These are phyloP conservation scores for Blastobotrys proliferans DNA, from an alignment of 1,139 yeast species.

Conservation along the genomic window DNA sequence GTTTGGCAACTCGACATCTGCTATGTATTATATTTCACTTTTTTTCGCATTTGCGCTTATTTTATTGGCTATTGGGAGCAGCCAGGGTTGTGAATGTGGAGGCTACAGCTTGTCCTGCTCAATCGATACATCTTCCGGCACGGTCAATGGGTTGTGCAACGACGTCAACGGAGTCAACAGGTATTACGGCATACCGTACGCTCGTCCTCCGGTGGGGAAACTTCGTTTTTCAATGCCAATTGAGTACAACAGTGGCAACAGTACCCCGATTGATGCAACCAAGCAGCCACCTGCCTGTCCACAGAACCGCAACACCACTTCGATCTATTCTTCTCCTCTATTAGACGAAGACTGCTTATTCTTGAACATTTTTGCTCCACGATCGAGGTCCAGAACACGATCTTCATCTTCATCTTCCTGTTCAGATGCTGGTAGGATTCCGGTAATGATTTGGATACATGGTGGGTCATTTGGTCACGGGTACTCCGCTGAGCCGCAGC, in stretches of 20 bases:
- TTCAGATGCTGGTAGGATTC: not conserved
- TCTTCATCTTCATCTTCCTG: too few relatives aligned
- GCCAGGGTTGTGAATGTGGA: too few relatives aligned
- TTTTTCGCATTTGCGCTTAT: too few relatives aligned
- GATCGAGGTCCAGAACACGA: constrained; percentile 1
- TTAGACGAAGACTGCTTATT: constrained; percentile 28
- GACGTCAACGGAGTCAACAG: not conserved
- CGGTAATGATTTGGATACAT: constrained; percentile 40
- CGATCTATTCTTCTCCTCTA: constrained; percentile 1
- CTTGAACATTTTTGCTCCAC: constrained; percentile 29
- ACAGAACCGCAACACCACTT: constrained; percentile 15
- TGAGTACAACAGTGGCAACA: not conserved
- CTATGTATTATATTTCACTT: too few relatives aligned
- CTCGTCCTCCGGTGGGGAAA: constrained; percentile 25
- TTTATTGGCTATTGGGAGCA: too few relatives aligned
- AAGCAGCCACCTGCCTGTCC: constrained; percentile 24
- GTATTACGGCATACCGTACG: constrained; percentile 28
- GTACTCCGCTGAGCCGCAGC: constrained; percentile 31
- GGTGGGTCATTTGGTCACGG: constrained; percentile 39
- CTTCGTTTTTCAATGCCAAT: constrained; percentile 5
- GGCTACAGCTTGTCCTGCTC: too few relatives aligned
- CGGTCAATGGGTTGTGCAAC: constrained; percentile 16
- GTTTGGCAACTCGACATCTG: too few relatives aligned
- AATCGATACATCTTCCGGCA: constrained; percentile 10
- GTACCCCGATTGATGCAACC: not conserved